Conservation (phyloP, 2,329 filamentous ascomycete species). For the Hypoxylon rubiginosum region DNA sequence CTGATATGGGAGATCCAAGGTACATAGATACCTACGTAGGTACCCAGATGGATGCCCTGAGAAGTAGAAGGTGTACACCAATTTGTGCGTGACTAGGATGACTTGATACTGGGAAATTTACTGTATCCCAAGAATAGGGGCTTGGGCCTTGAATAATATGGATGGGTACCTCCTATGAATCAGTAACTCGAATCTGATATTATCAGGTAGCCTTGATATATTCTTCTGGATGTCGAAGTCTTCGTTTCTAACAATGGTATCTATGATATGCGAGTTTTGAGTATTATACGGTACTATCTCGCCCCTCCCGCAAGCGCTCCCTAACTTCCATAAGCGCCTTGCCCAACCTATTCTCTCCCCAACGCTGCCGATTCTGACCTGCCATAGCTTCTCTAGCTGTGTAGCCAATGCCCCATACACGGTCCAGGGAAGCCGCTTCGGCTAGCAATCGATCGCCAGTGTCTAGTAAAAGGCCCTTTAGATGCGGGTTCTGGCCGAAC, state of each 20-base stretch:
- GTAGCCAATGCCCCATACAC: constrained; percentile 55
- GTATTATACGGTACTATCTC: neutral
- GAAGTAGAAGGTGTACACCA: no score
- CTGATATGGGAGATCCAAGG: neutral
- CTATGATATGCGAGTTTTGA: neutral
- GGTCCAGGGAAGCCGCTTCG: constrained; percentile 51
- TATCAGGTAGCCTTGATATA: no score
- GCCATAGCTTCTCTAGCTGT: constrained; percentile 49
- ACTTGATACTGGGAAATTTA: no score
- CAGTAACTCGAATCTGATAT: no score
- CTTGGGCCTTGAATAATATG: no score
- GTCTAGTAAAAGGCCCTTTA: constrained; percentile 49
- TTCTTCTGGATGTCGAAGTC: neutral
- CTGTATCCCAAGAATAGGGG: no score
- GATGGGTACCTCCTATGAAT: no score
- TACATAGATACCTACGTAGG: no score
- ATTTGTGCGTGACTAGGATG: no score
- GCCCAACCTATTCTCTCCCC: constrained; percentile 12
- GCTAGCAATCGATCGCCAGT: constrained; percentile 52
- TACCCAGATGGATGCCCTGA: no score
- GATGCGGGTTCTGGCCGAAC: constrained; percentile 50
- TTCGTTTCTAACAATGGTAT: neutral
- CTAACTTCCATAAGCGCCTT: constrained; percentile 18
- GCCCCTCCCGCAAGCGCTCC: constrained; percentile 10
- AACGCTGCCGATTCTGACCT: constrained; percentile 3